Base-by-base conservation (phyloP, 352 stramenopile genomes). In the Phytophthora citrophthora region DNA sequence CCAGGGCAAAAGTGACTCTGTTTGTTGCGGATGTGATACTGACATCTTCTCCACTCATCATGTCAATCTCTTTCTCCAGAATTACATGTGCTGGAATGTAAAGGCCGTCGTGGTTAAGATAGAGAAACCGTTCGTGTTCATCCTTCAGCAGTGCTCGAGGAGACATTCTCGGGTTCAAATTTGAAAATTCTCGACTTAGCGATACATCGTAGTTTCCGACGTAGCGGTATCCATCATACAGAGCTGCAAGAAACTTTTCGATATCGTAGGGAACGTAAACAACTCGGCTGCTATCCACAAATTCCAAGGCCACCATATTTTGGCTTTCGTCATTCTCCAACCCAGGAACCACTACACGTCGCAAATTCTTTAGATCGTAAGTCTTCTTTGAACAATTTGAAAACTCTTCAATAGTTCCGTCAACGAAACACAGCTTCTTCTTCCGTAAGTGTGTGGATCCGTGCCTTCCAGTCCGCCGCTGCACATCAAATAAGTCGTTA, bases 221-320 rank as follows among this genome's bases (percentile, higher is more conserved):
- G 41, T 81, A 85, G 5, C 76, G 68, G 65, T 85, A 90, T 7
- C 82, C 81, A 58, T 94, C 86, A 65, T 91, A 91, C 8, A 94
- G 23, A 10, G 81, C 78, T 5, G 72, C 82, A 9, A 92, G 47
- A 20, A 94, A 84, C n/a, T 67, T 72, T 15, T 90, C 75, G 0
- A 78, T 68, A 15, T 93, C 76, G 31, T 77, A 79, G 3, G 76
- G 74, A 5, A 80, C 66, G 50, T 93, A 94, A 15, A 85, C 74
- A 6, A 91, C 58, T 2, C 82, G 78, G 61, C 68, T 74, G 11
- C 79, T 81, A 59, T 91, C 82, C 4, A 43, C 67, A 68, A 92
- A 92, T n/a, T 93, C 83, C 48, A 94, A 62, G 5, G 75, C 77
- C 13, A 91, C 70, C 38, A 89, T 51, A n/a, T 52, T 62, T 9